Percentiles rank a stretch among this genome's conserved stretches.
phyloP scores from a whole-genome alignment of 2,329 filamentous ascomycete genomes.

The Verticillium zaregamsianum region DNA sequence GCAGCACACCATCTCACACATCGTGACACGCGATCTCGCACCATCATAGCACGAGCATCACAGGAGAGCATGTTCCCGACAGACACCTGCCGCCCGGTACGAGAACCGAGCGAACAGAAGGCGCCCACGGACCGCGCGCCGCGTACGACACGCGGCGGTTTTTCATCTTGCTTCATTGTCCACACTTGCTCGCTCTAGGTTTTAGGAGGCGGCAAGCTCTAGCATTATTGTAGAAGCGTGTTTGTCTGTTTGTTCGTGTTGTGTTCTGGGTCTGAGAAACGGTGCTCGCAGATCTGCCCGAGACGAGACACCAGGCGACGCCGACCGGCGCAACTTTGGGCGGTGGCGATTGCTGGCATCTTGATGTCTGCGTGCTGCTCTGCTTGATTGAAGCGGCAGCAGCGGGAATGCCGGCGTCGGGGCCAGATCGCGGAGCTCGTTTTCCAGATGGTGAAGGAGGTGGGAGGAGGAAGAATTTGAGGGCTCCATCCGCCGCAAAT shows the following conservation, averaged over 20 bases:
- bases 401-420: neutral
- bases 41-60: neutral
- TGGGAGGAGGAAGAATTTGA: neutral
- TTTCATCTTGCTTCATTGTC: slow-evolving; percentile 64
- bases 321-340: neutral
- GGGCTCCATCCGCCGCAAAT: neutral
- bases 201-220: slow-evolving; percentile 58
- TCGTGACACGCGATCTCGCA: neutral
- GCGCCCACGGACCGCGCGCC: slow-evolving; percentile 14
- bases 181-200: slow-evolving; percentile 60
- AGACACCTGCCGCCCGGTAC: slow-evolving; percentile 19
- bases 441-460: neutral
- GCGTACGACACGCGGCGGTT: slow-evolving; percentile 22
- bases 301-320: neutral
- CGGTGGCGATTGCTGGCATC: neutral
- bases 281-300: neutral
- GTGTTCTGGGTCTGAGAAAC: neutral
- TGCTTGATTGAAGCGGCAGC: neutral
- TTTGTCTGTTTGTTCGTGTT: too few relatives aligned
- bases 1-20: neutral
- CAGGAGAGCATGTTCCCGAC: slow-evolving; percentile 15
- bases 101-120: slow-evolving; percentile 13
- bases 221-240: slow-evolving; percentile 55
- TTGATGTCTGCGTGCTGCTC: neutral
- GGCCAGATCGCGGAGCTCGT: slow-evolving; percentile 45